Conservation (phyloP, 108 stramenopile species). For the Schizochytrium sp. region DNA sequence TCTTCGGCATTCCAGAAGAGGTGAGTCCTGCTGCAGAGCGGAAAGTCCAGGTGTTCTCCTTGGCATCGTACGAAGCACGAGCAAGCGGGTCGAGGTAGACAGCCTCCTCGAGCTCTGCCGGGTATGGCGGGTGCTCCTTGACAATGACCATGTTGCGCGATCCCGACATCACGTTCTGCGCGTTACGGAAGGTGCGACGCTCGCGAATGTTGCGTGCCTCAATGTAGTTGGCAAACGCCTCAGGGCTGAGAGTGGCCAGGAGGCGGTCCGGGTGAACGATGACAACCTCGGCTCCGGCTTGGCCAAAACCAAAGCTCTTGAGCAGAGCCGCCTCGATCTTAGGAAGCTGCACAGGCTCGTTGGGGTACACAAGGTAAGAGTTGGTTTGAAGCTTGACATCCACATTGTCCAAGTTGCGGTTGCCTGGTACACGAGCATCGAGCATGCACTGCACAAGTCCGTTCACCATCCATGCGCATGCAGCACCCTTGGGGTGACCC, state of each 20-base stretch:
- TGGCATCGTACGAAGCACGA: constrained; percentile 18
- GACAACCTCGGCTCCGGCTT: constrained; percentile 63
- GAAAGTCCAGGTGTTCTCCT: not conserved
- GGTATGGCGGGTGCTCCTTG: constrained; percentile 58
- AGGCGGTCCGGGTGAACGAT: constrained; percentile 61
- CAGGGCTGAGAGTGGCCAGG: not conserved
- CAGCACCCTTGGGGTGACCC: constrained; percentile 64
- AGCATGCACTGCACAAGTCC: constrained; percentile 62
- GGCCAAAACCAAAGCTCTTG: constrained; percentile 67
- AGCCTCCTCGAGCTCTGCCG: constrained; percentile 43
- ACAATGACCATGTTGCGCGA: constrained; percentile 4
- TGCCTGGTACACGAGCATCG: constrained; percentile 59
- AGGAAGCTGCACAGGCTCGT: constrained; percentile 42
- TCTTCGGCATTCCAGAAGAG: not conserved
- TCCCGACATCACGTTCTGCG: constrained; percentile 53
- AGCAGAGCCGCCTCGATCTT: constrained; percentile 50
- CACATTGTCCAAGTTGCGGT: constrained; percentile 61
- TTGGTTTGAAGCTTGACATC: constrained; percentile 46
- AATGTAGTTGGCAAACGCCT: constrained; percentile 1
- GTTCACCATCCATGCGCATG: constrained; percentile 66
- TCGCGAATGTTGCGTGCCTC: constrained; percentile 36
- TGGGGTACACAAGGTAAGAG: constrained; percentile 63
- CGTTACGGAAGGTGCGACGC: constrained; percentile 39
- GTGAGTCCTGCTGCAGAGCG: not conserved
- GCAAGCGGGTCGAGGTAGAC: constrained; percentile 63